Base-by-base conservation (phyloP, 805 yeast genomes). In the Dipodascus geniculatus region DNA sequence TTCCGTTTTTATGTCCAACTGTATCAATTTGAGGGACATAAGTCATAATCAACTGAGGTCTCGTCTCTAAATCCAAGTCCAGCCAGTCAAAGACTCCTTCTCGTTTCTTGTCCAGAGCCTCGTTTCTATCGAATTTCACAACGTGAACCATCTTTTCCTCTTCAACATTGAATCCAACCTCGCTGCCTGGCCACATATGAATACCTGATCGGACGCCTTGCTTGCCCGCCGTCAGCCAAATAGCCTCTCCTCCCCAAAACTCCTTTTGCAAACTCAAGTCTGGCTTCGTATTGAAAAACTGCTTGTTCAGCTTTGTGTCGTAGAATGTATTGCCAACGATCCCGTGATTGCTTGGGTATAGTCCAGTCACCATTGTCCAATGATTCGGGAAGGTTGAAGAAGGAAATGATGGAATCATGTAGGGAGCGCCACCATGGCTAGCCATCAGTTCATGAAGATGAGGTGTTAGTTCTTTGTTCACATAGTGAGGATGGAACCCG, bases 111-210 rank as follows among this genome's bases (percentile, higher is more conserved):
- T 77, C 71, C 16, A 87, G 68, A 0, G 74, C 59, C 66, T 86
- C 95, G 1, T 80, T 68, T 2, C 79, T 80, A 61, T 87, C 81
- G 68, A 77, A 90, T 53, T 69, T 68, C 58, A 84, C 93, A 33
- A 80, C 79, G 49, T 56, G 58, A 50, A 75, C 76, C 1, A 85
- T 82, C 22, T 74, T 76, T 3, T 66, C 65, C 53, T 78, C 73
- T 54, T 63, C 54, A 14, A 17, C 6, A 35, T 68, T 69, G 63
- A 77, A 80, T 23, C 76, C 75, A 4, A 82, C 95, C 60, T 88
- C 96, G 55, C 89, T 81, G 1, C 96, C 96, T 0, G 96, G 96
- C 95, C 95, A 90, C 96, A 88, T 89, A 67, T 89, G 95, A n/a
- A 87, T 83, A 0, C 89, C 95, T 3, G 84, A 68, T 2, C 70